phyloP scores from a whole-genome alignment of 352 stramenopile species.

The Plasmopara halstedii region DNA sequence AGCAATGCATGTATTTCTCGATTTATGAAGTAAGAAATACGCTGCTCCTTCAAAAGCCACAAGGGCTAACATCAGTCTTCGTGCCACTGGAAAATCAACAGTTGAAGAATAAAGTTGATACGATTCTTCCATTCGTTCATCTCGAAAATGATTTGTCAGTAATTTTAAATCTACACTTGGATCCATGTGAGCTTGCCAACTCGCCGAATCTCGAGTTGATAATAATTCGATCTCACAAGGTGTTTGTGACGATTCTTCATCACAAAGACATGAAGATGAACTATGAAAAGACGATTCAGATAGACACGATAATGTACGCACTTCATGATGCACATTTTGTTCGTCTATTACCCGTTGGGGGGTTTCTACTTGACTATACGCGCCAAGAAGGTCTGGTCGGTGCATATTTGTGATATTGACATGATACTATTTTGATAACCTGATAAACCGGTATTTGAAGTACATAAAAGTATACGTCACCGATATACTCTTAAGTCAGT shows the following conservation, averaged over 20 bases:
- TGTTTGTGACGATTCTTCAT: conserved; percentile 2
- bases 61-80: conserved; percentile 54
- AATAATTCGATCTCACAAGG: conserved; percentile 21
- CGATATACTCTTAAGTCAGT: too few relatives aligned
- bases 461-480: not conserved
- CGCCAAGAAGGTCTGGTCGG: too few relatives aligned
- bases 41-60: conserved; percentile 44
- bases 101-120: conserved; percentile 79
- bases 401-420: too few relatives aligned
- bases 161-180: conserved; percentile 42
- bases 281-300: conserved; percentile 14
- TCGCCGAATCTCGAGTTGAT: conserved; percentile 31
- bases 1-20: conserved; percentile 33
- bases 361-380: conserved; percentile 8
- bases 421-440: not conserved
- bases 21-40: conserved; percentile 44
- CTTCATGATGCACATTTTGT: not conserved
- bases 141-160: conserved; percentile 62
- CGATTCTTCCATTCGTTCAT: conserved; percentile 62
- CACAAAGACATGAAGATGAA: conserved; percentile 8
- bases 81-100: conserved; percentile 46
- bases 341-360: conserved; percentile 1
- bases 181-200: conserved; percentile 47
- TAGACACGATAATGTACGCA: conserved; percentile 8
- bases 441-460: not conserved